phyloP scores from a whole-genome alignment of 345 rosid genomes.

The Syzygium aqueum region DNA sequence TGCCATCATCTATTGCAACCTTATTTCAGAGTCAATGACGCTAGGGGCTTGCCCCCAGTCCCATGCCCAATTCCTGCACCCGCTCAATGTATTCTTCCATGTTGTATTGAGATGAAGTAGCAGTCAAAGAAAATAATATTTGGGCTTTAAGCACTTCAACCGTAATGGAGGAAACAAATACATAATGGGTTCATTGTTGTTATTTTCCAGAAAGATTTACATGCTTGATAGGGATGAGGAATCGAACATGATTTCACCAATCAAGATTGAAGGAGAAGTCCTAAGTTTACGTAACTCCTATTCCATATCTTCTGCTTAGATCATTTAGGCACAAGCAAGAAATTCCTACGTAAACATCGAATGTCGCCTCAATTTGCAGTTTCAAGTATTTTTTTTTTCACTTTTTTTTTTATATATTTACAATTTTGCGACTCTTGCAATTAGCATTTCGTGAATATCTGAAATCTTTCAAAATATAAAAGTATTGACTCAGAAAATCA shows the following conservation, averaged over 20 bases:
- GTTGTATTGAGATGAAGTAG: too few species aligned
- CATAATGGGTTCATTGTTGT: not conserved
- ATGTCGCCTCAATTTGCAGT: not conserved
- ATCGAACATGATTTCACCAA: not conserved
- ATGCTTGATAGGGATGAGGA: not conserved
- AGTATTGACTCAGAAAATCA: rapidly evolving
- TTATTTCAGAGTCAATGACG: rapidly evolving
- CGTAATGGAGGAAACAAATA: too few species aligned
- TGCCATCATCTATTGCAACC: too few species aligned
- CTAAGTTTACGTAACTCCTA: not conserved
- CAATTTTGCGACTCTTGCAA: not conserved
- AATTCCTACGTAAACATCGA: not conserved
- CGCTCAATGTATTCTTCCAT: too few species aligned
- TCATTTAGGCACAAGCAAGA: not conserved
- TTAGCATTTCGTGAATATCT: not conserved
- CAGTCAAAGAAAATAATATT: too few species aligned
- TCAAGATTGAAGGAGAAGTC: not conserved
- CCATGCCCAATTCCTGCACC: not conserved
- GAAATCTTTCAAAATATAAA: not conserved
- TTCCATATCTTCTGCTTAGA: not conserved
- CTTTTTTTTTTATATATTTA: not conserved
- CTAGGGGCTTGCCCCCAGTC: too few species aligned
- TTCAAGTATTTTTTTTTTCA: rapidly evolving
- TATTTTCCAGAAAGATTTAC: not conserved
- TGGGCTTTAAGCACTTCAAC: too few species aligned